A percentile compares a stretch with the other conserved stretches of the same genome.
phyloP scores from a whole-genome alignment of 108 stramenopile species.

The Cyclotella atomus region DNA sequence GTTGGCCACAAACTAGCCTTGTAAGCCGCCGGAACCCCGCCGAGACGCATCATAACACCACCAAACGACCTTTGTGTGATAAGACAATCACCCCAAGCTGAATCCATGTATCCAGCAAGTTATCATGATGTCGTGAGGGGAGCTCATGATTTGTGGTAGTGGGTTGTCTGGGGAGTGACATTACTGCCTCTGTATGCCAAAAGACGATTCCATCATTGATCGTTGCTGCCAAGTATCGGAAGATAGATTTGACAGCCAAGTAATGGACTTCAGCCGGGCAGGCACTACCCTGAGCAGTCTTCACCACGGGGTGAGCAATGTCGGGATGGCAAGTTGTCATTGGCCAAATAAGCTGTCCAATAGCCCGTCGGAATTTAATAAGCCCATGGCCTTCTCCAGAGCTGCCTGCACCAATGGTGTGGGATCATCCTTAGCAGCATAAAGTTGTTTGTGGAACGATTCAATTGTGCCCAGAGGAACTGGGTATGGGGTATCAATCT shows the following conservation, averaged over 20 bases:
- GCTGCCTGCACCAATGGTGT: not conserved
- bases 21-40: constrained; percentile 34
- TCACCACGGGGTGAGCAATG: constrained; percentile 26
- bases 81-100: constrained; percentile 38
- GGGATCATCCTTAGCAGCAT: not conserved
- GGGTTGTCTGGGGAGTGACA: constrained; percentile 4
- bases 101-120: constrained; percentile 13
- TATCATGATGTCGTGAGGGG: too few species aligned
- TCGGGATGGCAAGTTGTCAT: constrained; percentile 41
- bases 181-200: constrained; percentile 17
- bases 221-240: constrained; percentile 1
- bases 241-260: not conserved
- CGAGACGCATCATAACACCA: constrained; percentile 30
- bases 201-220: constrained; percentile 14
- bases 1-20: constrained; percentile 13
- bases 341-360: constrained; percentile 54
- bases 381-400: constrained; percentile 4
- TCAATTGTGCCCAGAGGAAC: not conserved
- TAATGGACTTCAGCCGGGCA: constrained; percentile 3
- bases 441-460: not conserved
- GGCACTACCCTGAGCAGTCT: not conserved
- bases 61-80: constrained; percentile 24
- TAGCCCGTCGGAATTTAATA: constrained; percentile 25
- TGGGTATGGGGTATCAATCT: constrained; percentile 5
- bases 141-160: not conserved